Conservation (phyloP, 2,329 filamentous ascomycete genomes). For the Curvularia spicifera region DNA sequence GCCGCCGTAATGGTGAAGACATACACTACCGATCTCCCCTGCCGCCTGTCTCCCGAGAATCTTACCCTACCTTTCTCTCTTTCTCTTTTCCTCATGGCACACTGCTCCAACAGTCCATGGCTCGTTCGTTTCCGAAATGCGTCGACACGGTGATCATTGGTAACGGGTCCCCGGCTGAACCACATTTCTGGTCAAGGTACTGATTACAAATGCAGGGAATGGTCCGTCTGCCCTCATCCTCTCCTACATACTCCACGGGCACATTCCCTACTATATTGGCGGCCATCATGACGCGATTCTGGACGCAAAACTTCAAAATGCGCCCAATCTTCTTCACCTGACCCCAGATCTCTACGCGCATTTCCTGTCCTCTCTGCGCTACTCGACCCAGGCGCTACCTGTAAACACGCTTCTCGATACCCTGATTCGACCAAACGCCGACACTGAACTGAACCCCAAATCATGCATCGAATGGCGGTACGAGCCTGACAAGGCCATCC, state of each 20-base stretch:
- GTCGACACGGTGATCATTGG: constrained; percentile 53
- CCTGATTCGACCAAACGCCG: constrained; percentile 63
- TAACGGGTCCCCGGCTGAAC: constrained; percentile 17
- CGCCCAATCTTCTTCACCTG: constrained; percentile 56
- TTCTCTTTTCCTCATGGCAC: constrained; percentile 39
- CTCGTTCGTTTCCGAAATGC: constrained; percentile 44
- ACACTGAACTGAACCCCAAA: constrained; percentile 60
- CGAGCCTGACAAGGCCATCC: constrained; percentile 58
- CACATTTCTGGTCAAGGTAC: constrained; percentile 10
- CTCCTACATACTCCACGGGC: constrained; percentile 67
- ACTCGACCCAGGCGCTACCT: constrained; percentile 66
- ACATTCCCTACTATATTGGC: constrained; percentile 63
- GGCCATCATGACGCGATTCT: constrained; percentile 65
- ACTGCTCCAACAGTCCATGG: constrained; percentile 46
- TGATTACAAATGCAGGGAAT: constrained; percentile 58
- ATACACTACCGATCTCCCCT: constrained; percentile 34
- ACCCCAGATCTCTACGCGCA: constrained; percentile 62
- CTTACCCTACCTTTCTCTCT: constrained; percentile 8
- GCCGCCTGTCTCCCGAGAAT: constrained; percentile 20
- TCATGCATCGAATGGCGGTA: constrained; percentile 63
- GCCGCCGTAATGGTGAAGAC: constrained; percentile 42
- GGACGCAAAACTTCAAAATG: constrained; percentile 60
- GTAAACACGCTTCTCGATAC: constrained; percentile 67
- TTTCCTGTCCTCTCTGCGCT: constrained; percentile 65
- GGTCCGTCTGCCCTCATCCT: constrained; percentile 67